Evolutionary conservation across 257 asterid species (phyloP).

Genomic region (Catharanthus roseus): DNA sequence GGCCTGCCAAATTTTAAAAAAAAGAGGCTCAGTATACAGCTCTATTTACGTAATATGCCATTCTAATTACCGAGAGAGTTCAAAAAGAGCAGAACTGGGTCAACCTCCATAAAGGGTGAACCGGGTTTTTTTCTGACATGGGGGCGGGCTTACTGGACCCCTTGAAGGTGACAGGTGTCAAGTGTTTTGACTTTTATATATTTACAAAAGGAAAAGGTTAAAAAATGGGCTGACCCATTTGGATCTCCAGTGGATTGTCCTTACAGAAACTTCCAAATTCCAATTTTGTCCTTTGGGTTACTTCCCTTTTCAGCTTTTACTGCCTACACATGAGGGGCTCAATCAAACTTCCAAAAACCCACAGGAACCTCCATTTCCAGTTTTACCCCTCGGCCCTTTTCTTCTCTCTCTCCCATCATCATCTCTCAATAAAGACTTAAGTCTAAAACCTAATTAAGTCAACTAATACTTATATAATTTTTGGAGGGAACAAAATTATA

Average conservation of each 20-base stretch:
- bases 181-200: constrained; percentile 40
- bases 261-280: constrained; percentile 33
- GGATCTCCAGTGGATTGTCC: constrained; percentile 25
- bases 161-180: constrained; percentile 27
- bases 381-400: no score
- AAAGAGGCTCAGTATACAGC: constrained; percentile 12
- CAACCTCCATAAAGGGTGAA: constrained; percentile 22
- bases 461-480: no score
- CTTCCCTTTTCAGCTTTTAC: background rate
- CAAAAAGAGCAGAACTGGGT: constrained; percentile 6
- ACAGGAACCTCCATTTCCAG: background rate
- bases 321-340: constrained; percentile 2
- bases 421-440: no score
- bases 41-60: constrained; percentile 11
- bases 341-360: background rate
- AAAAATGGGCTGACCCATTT: constrained; percentile 7
- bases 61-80: background rate
- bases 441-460: no score
- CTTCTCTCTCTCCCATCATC: no score
- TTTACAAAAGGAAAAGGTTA: constrained; percentile 17
- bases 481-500: no score
- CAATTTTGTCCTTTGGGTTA: constrained; percentile 32
- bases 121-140: constrained; percentile 17
- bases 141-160: no score
- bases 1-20: constrained; percentile 29